Base-by-base conservation (phyloP, 306 rosid species). In the Carpinus fangiana region DNA sequence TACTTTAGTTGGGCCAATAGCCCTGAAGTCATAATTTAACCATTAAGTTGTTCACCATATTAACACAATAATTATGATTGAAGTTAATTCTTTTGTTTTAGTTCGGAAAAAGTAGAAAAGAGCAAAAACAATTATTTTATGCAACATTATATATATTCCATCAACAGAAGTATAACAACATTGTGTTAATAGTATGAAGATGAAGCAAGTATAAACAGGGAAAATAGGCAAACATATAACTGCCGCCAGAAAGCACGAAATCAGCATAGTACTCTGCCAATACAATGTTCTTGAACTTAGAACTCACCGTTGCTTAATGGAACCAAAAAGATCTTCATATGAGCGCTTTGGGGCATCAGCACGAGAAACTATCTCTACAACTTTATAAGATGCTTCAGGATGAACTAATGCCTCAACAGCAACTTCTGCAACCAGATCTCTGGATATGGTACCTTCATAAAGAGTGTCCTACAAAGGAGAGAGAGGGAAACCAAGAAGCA, bases 351-450 rank as follows among this genome's bases (percentile, higher is more conserved):
- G 96, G 61, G 90, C 96, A 73, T 95, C 90, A 3, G 89, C 84
- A 12, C 91, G 88, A 45, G 98, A 71, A 56, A 92, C 91, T 47
- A 92, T 88, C 88, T 95, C 98, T 66, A 95, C 97, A 65, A 95
- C 98, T 87, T 95, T 92, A 78, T 84, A 92, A 74, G 96, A 85
- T 60, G 98, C 90, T 83, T 95, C 95, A 3, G 97, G 93, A 81
- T 41, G 82, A 61, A 76, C 84, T 80, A 95, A 80, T 67, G 98
- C 97, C 88, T 95, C 97, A 2, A 95, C 88, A 73, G 98, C 97
- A 46, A 87, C 97, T 76, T 95, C 98, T 57, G 98, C 98, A 73
- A 95, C 98, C 83, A 86, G 87, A 81, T 95, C 98, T 85, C 98
- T 89, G 73, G 98, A 92, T 87, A 95, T 95, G 81, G 76, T 69